Conservation (phyloP, 176 grass and related monocot genomes). For the Avena sativa region DNA sequence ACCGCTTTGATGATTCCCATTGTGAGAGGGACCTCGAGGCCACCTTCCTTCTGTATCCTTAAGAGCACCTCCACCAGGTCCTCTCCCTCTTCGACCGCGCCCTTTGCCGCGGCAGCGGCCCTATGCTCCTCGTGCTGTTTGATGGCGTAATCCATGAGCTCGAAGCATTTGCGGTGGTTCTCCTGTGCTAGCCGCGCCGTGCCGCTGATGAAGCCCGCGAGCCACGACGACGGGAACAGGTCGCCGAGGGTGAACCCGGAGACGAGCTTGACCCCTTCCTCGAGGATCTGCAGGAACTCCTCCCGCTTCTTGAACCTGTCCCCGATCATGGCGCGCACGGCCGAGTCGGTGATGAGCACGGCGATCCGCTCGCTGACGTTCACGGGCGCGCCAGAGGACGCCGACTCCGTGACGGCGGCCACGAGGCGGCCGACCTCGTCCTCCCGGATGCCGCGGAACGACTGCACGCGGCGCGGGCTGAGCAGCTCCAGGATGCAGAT, state of each 20-base stretch:
- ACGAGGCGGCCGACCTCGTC: conserved; percentile 44
- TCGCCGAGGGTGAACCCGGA: conserved; percentile 1
- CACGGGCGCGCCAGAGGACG: not conserved
- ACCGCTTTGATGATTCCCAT: conserved; percentile 34
- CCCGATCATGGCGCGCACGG: not conserved
- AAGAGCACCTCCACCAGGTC: conserved; percentile 36
- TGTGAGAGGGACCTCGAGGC: conserved; percentile 39
- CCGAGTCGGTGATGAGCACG: not conserved
- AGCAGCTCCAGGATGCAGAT: conserved; percentile 48
- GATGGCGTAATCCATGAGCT: not conserved
- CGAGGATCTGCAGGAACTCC: not conserved
- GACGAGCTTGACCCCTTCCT: not conserved
- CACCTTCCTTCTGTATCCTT: conserved; percentile 39
- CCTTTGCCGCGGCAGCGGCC: not conserved
- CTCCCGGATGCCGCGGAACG: conserved; percentile 40
- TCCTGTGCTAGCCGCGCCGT: not conserved
- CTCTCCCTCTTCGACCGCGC: not conserved
- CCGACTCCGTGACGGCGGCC: not conserved
- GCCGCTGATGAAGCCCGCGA: not conserved
- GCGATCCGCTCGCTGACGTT: not conserved
- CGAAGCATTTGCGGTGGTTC: not conserved
- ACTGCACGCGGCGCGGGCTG: conserved; percentile 40
- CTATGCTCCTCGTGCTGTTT: not conserved
- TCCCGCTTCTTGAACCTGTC: not conserved
- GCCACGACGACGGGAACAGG: not conserved